phyloP scores from a whole-genome alignment of 139 green algal species.

The Pseudopediastrum boryanum region DNA sequence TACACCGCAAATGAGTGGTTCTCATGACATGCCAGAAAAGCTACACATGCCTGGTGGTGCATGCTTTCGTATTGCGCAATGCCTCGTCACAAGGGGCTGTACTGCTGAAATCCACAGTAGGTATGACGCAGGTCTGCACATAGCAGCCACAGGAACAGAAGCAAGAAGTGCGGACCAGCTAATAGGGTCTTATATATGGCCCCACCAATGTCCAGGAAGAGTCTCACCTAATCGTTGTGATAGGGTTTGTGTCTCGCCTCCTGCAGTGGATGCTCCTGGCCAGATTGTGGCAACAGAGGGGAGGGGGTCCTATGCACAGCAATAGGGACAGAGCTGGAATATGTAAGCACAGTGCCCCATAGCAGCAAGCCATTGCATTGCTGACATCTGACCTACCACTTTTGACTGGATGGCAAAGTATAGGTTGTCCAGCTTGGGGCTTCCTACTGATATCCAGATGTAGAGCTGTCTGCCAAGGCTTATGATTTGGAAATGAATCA shows the following conservation, averaged over 20 bases:
- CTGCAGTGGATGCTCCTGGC: constrained; percentile 20
- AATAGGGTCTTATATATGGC: not conserved
- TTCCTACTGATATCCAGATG: constrained; percentile 17
- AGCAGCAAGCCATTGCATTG: no score
- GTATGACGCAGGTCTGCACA: no score
- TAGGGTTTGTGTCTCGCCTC: constrained; percentile 8
- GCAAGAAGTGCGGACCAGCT: not conserved
- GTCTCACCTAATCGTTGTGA: constrained; percentile 23
- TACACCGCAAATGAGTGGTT: no score
- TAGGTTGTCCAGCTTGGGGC: constrained; percentile 28
- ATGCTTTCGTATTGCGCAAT: no score
- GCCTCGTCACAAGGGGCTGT: no score
- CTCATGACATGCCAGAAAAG: no score
- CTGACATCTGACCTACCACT: not conserved
- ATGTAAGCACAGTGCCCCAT: no score
- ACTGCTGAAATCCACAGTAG: no score
- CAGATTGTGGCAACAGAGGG: constrained; percentile 23
- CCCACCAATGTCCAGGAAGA: not conserved
- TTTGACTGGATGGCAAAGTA: constrained; percentile 19
- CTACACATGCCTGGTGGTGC: no score
- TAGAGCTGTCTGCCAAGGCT: constrained; percentile 22
- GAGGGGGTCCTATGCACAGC: not conserved
- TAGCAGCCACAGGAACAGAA: not conserved
- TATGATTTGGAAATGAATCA: constrained; percentile 27
- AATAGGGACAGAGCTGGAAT: no score